Evolutionary conservation across 2,329 filamentous ascomycete genomes (phyloP).

Genomic region (Calonectria pteridis): DNA sequence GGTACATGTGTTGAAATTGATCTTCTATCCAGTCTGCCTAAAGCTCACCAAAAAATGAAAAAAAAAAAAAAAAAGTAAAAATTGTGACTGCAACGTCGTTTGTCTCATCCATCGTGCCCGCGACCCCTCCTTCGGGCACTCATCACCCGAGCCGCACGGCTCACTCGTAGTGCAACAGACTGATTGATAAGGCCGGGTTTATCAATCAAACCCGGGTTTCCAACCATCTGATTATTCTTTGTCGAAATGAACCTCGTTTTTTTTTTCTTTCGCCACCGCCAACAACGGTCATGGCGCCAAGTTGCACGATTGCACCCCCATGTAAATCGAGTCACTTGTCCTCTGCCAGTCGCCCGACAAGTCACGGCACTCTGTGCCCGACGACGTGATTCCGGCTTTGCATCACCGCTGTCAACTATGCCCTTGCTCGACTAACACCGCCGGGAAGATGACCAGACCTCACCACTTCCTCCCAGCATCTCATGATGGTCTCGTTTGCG

Average conservation of each 20-base stretch:
- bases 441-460: background rate
- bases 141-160: background rate
- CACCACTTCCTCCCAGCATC: background rate
- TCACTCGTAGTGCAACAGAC: background rate
- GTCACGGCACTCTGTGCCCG: constrained; percentile 1
- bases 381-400: background rate
- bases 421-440: too few species aligned
- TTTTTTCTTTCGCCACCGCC: background rate
- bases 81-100: background rate
- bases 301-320: background rate
- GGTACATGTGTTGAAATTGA: too few species aligned
- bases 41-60: too few species aligned
- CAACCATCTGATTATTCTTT: background rate
- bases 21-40: too few species aligned
- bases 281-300: background rate
- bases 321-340: background rate
- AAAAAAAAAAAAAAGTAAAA: too few species aligned
- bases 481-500: background rate
- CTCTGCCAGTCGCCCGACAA: background rate
- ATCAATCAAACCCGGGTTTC: background rate
- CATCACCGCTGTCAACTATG: background rate
- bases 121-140: background rate
- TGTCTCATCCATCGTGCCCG: background rate
- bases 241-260: background rate
- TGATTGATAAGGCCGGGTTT: constrained; percentile 2